Evolutionary conservation across 1,284 basidiomycete species (phyloP), one percentile per base, ranked within the genome.

Genomic region (Termitomyces sp.): DNA sequence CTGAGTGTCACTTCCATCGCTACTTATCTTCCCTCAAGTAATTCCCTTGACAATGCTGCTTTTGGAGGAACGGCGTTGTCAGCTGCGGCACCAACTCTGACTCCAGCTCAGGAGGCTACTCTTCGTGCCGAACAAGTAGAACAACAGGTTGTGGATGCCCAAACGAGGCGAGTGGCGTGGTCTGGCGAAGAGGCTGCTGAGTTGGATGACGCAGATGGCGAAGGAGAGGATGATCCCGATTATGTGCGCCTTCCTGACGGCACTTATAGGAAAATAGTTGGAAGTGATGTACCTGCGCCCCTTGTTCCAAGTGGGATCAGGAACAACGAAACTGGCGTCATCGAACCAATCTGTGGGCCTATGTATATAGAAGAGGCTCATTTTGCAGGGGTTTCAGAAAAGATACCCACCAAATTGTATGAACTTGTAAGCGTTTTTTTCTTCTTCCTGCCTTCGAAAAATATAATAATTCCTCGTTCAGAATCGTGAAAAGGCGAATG

Each of bases 1-100:
- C 67, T 91, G 52, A 81, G 75, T 48, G 78, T 91, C 19, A 75
- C 84, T 18, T 90, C 88, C 1, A 79, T 91, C 35, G 80, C 85
- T 1, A 78, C 77, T 6, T 86, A 81, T 60, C 73, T 91, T n/a
- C 88, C 88, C 8, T 80, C 82, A 1, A 73, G 73, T 19, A 73
- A 71, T 2, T 80, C 84, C 48, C 72, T 84, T 54, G 79, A 85
- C 52, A 72, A 83, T 49, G 77, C 77, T 8, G 68, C 76, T 1
- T 85, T 84, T 60, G 64, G 72, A 5, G 86, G 84, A 26, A 78
- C 75, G 5, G 65, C 68, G 1, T 62, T 68, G 13, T 53, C 58
- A 34, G 58, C 59, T 35, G 61, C 63, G 28, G 64, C 66, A 11
- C 72, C 68, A n/a, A 70, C 65, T 46, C 68, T 81, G 1, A 80